Percentiles rank a stretch among this genome's conserved stretches.
These are phyloP conservation scores for Aaosphaeria arxii DNA, from an alignment of 2,329 filamentous ascomycete species.

Conservation along the genomic window DNA sequence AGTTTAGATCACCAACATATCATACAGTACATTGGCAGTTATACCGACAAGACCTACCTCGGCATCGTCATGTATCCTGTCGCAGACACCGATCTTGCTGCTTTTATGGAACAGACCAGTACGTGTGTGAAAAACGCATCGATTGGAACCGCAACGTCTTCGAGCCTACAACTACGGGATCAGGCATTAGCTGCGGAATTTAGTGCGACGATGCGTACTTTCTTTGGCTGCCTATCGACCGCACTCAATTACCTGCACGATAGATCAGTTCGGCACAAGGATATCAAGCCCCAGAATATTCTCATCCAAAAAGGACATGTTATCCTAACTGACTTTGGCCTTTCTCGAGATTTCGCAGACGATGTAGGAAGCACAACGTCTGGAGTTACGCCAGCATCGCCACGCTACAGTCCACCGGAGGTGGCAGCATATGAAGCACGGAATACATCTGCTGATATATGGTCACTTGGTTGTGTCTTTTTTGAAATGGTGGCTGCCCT, in stretches of 20 bases:
- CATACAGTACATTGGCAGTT: constrained; percentile 25
- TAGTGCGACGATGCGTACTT: constrained; percentile 5
- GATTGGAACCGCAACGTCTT: not conserved
- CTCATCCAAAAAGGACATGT: constrained; percentile 8
- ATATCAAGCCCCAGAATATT: constrained; percentile 17
- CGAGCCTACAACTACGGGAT: no score
- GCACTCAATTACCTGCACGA: constrained; percentile 15
- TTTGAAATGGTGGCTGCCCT: constrained; percentile 13
- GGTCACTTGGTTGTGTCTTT: constrained; percentile 17
- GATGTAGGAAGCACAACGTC: constrained; percentile 5
- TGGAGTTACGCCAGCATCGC: constrained; percentile 2
- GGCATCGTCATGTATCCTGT: constrained; percentile 26
- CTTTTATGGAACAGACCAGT: constrained; percentile 5
- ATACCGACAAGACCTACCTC: constrained; percentile 22
- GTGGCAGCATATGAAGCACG: constrained; percentile 7
- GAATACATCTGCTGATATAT: constrained; percentile 12
- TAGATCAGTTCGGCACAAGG: constrained; percentile 8
- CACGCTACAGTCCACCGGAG: constrained; percentile 14
- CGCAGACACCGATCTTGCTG: constrained; percentile 11
- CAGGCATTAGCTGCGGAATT: not conserved
- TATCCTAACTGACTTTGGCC: constrained; percentile 13
- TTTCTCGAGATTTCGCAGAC: constrained; percentile 9
- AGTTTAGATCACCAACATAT: constrained; percentile 23
- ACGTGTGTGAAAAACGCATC: not conserved
- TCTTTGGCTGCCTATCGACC: constrained; percentile 14